phyloP scores from a whole-genome alignment of 257 asterid genomes.

The Lavandula angustifolia region DNA sequence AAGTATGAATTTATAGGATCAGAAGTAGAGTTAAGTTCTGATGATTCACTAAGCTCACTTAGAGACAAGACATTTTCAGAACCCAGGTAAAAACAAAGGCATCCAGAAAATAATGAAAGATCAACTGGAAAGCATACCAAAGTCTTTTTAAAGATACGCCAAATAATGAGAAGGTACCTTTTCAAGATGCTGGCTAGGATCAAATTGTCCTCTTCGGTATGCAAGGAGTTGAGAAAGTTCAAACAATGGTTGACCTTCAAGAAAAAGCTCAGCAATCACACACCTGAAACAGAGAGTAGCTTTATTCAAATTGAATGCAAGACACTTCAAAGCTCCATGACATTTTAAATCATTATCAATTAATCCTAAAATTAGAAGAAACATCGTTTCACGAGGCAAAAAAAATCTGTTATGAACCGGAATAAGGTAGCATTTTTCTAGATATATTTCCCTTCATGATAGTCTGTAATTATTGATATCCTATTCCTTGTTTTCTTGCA shows the following conservation, averaged over 20 bases:
- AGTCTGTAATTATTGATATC: conserved; percentile 13
- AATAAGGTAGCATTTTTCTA: conserved; percentile 21
- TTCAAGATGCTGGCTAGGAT: conserved; percentile 96
- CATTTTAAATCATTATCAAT: conserved; percentile 2
- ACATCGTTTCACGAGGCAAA: neutral
- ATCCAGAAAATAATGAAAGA: conserved; percentile 4
- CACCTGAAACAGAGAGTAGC: conserved; percentile 63
- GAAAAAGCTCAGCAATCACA: conserved; percentile 98
- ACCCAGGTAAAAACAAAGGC: conserved; percentile 18
- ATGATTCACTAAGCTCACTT: conserved; percentile 20
- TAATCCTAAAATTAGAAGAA: conserved; percentile 17
- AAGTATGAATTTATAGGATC: conserved; percentile 22
- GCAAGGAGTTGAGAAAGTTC: conserved; percentile 97
- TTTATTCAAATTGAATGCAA: conserved; percentile 25
- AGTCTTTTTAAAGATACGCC: conserved; percentile 9
- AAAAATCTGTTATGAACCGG: conserved; percentile 5
- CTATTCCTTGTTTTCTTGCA: neutral
- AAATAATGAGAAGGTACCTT: conserved; percentile 54
- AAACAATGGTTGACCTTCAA: conserved; percentile 96
- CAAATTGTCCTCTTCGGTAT: conserved; percentile 97
- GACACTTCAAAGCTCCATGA: conserved; percentile 10
- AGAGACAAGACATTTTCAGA: conserved; percentile 23
- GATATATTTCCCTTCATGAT: conserved; percentile 14
- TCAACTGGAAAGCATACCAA: conserved; percentile 5
- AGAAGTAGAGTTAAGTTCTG: conserved; percentile 11